Conservation (phyloP, 345 rosid genomes). For the Fremontodendron californicum region DNA sequence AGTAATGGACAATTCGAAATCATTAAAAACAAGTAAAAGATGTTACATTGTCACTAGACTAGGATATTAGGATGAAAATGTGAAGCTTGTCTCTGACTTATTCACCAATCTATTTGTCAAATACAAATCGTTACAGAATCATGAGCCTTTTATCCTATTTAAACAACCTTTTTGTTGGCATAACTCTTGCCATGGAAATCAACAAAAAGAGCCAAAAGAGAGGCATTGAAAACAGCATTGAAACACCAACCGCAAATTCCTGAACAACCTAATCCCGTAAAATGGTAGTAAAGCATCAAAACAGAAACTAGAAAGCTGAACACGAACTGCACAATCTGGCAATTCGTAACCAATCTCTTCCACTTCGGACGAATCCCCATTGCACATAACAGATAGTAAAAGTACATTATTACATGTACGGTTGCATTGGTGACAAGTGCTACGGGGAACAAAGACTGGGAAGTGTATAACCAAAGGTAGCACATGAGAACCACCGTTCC, state of each 20-base stretch:
- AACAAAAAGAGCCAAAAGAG: conserved; percentile 60
- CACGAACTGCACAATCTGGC: conserved; percentile 73
- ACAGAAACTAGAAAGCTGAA: conserved; percentile 47
- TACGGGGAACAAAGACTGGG: conserved; percentile 58
- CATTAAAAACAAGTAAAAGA: background rate
- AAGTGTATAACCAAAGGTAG: conserved; percentile 51
- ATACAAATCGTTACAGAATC: background rate
- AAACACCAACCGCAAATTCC: conserved; percentile 70
- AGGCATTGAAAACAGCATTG: conserved; percentile 56
- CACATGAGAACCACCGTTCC: conserved; percentile 73
- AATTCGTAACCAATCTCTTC: conserved; percentile 73
- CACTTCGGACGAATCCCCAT: conserved; percentile 60
- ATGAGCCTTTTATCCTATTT: background rate
- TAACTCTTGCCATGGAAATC: conserved; percentile 60
- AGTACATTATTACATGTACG: conserved; percentile 75
- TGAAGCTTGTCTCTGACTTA: background rate
- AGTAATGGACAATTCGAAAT: background rate
- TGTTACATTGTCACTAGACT: background rate
- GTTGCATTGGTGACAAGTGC: conserved; percentile 51
- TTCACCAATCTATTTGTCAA: background rate
- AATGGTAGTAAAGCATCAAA: conserved; percentile 52
- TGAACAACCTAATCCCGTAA: conserved; percentile 50
- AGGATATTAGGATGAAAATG: background rate
- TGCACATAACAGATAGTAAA: conserved; percentile 55
- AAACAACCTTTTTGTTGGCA: background rate